Evolutionary conservation across 2,329 filamentous ascomycete species (phyloP), one percentile per base, ranked within the genome.

Genomic region (Beauveria australis): DNA sequence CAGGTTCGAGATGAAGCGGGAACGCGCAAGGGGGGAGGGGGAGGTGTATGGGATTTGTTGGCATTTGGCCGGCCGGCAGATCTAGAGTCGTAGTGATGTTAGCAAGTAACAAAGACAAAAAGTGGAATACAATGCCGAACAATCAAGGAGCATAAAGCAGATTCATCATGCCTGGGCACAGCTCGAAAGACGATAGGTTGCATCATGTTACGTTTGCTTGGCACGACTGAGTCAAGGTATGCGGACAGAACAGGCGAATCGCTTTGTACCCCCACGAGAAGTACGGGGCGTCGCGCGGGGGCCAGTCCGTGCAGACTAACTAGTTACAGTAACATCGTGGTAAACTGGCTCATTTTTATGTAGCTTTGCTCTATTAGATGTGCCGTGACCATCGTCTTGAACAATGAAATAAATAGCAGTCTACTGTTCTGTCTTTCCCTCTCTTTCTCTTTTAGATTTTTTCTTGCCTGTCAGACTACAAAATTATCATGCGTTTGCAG

Each of bases 241-340:
- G 26, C 26, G 8, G 47, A 51, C 47, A 28, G 47, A 2, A 33
- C 47, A 8, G 26, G 47, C 47, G 47, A 51, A 37, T 37, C 33
- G 33, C 12, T 14, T 37, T 16, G 33, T 37, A 16, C 33, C 33
- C 33, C 33, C 33, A 37, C 33, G 33, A 16, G 1, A 37, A 37
- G 33, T 37, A 33, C 12, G 30, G 30, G 30, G 30, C 30, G 30
- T 14, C 30, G 30, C 81, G 30, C 30, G 30, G 30, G 30, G 30
- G 30, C 30, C 30, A 33, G 30, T 33, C 30, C 30, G 30, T 33
- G 30, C 30, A 33, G 10, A 12, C 30, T 9, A 30, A 30, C 1
- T 33, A 33, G 10, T 12, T 37, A 37, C 33, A 37, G 33, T 37
- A 37, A 5, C 33, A 37, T 37, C 12, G 14, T 37, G 33, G 33